Percentiles rank a stretch among this genome's conserved stretches.
These are phyloP conservation scores for Grigorovia jiainica DNA, from an alignment of 805 yeast species.

Conservation along the genomic window DNA sequence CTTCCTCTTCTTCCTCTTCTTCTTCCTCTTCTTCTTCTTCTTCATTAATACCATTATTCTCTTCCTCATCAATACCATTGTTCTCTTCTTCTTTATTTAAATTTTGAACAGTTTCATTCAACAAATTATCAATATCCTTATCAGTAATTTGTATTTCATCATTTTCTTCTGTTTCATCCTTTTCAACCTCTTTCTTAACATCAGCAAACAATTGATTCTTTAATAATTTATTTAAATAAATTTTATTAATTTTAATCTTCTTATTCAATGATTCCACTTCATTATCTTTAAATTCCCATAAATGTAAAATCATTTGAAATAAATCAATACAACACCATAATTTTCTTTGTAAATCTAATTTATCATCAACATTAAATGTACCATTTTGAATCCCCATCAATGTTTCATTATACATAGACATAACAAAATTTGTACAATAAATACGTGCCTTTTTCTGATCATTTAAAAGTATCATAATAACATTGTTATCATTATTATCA, in stretches of 20 bases:
- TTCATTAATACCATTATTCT: background rate
- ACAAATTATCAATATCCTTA: background rate
- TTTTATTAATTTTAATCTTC: conserved; percentile 21
- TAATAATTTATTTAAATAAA: conserved; percentile 18
- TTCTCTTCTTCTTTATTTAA: conserved; percentile 1
- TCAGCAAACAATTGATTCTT: conserved; percentile 18
- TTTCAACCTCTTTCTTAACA: background rate
- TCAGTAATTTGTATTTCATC: background rate
- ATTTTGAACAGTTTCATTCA: background rate
- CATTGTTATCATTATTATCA: conserved; percentile 26
- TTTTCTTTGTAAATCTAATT: conserved; percentile 13
- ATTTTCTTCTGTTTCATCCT: background rate
- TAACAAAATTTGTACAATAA: conserved; percentile 49
- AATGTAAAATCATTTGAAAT: conserved; percentile 12
- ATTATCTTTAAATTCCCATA: conserved; percentile 16
- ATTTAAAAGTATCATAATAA: conserved; percentile 34
- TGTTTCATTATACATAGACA: conserved; percentile 44
- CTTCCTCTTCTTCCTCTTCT: conserved; percentile 2
- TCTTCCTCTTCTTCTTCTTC: background rate
- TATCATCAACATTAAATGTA: conserved; percentile 28
- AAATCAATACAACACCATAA: conserved; percentile 28
- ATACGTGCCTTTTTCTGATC: conserved; percentile 52
- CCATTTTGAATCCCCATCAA: conserved; percentile 14
- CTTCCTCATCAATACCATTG: background rate
- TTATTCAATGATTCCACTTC: conserved; percentile 11